Conservation (phyloP, 2,329 filamentous ascomycete species). For the Cyphellophora attinorum region DNA sequence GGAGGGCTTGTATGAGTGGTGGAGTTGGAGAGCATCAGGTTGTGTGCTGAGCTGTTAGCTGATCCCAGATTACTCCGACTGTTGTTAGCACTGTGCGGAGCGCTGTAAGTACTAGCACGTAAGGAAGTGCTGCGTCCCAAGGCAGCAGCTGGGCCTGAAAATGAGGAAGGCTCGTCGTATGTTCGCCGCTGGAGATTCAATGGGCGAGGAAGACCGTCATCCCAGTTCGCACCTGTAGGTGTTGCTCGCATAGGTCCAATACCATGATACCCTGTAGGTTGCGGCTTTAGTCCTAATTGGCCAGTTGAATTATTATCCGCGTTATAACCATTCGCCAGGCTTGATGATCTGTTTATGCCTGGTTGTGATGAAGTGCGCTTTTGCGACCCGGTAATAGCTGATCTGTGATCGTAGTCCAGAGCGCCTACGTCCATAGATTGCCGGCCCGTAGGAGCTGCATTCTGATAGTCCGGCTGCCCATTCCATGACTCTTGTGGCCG, state of each 20-base stretch:
- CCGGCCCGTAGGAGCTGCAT: slow-evolving; percentile 8
- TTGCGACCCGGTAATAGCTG: slow-evolving; percentile 1
- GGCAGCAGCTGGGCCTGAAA: background rate
- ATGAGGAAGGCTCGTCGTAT: slow-evolving; percentile 11
- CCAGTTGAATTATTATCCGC: background rate
- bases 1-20: no score
- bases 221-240: slow-evolving; percentile 15
- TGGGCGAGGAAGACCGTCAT: slow-evolving; percentile 15
- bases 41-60: no score
- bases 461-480: slow-evolving; percentile 3
- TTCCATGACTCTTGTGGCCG: slow-evolving; percentile 16
- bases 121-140: background rate
- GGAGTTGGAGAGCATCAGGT: no score
- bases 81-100: background rate
- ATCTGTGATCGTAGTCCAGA: background rate
- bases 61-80: background rate
- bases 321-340: background rate
- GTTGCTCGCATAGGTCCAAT: background rate
- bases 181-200: slow-evolving; percentile 12
- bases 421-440: slow-evolving; percentile 8
- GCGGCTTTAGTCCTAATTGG: slow-evolving; percentile 7
- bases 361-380: slow-evolving; percentile 10
- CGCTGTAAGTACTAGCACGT: background rate
- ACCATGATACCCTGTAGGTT: slow-evolving; percentile 6
- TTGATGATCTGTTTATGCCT: background rate